Evolutionary conservation across 2,329 filamentous ascomycete genomes (phyloP).

Genomic region (Emergomyces pasteurianus): DNA sequence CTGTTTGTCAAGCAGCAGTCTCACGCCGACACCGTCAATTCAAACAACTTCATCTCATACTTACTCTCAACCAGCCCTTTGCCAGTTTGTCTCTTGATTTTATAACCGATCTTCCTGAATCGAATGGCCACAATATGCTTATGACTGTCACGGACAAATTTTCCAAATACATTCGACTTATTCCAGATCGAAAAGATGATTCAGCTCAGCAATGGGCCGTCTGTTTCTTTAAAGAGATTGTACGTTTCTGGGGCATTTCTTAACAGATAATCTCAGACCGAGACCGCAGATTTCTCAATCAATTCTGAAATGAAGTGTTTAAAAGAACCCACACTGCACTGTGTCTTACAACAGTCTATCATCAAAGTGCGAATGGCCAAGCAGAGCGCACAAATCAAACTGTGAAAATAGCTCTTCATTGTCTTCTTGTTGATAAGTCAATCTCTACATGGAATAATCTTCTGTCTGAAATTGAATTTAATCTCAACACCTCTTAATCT

Average conservation of each 20-base stretch:
- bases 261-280: neutral
- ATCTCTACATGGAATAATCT: neutral
- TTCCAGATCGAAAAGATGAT: neutral
- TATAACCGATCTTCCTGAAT: neutral
- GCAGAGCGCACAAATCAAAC: neutral
- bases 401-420: neutral
- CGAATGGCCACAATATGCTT: neutral
- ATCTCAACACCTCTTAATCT: neutral
- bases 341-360: neutral
- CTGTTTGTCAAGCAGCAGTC: neutral
- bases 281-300: neutral
- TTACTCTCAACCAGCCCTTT: neutral
- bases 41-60: neutral
- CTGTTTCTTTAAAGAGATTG: neutral
- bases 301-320: neutral
- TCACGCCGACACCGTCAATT: neutral
- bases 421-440: neutral
- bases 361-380: neutral
- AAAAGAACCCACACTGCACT: neutral
- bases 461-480: neutral
- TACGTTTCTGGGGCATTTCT: neutral
- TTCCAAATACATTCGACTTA: neutral
- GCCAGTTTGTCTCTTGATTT: neutral
- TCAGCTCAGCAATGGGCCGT: neutral
- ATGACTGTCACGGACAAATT: neutral